Base-by-base conservation (phyloP, 2,329 filamentous ascomycete species). In the Torrubiella hemipterigena region DNA sequence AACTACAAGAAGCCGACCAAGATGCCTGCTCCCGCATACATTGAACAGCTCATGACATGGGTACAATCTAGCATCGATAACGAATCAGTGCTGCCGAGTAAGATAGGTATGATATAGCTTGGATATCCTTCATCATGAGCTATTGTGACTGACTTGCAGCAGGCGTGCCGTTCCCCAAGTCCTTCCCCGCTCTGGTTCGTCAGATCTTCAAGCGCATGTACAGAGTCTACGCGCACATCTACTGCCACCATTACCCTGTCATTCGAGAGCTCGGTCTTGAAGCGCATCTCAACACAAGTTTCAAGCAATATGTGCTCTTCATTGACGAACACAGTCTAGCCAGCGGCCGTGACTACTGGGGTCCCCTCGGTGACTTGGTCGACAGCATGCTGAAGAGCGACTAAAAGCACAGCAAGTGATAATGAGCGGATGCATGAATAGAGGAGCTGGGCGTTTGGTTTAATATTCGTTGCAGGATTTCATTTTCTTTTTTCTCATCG, bases 191-290 rank as follows among this genome's bases (percentile, higher is more conserved):
- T 34, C 78, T 94, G 34, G 78, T 95, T 40, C 81, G 85, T 44
- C 89, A 95, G 60, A 86, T 98, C 54, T 96, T 96, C 75, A 98
- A 98, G 71, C 81, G 91, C 51, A 80, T 98, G 63, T 98, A 96
- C 62, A 81, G 91, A 44, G 89, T 98, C 39, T 98, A 98, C 56
- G 91, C 91, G 26, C 91, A 98, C 63, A 94, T 98, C 47, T 98
- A 98, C 73, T 98, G 93, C 66, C 91, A 98, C 59, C 91, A 98
- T 64, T 98, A 98, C 61, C 87, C 87, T 21, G 87, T 98, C 43
- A 81, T 98, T 44, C 81, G 93, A 36, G 86, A 95, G 54, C 73
- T 98, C 23, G 91, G 91, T 15, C 72, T 98, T 36, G 91, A 98
- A 59, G 87, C 93, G 27, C 91, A 98, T 58, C 73, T 98, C 42